Evolutionary conservation across 73 alveolate genomes (phyloP).

Genomic region (Paramecium biaurelia): DNA sequence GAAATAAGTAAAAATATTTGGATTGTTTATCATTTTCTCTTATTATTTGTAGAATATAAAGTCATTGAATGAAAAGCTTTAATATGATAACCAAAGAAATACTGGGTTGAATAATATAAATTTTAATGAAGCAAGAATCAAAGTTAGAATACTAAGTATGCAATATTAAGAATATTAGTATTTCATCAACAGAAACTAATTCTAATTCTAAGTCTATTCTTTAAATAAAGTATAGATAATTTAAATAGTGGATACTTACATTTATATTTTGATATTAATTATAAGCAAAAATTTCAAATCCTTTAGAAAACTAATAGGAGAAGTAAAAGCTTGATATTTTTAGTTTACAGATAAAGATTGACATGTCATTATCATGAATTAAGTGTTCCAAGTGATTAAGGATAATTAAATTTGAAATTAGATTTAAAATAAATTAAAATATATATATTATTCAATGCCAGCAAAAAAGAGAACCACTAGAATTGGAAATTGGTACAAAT

Average conservation of each 20-base stretch:
- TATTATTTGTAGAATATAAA: background rate
- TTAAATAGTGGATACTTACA: background rate
- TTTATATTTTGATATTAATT: background rate
- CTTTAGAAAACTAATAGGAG: background rate
- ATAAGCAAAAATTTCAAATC: background rate
- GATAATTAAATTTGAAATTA: background rate
- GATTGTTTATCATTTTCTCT: background rate
- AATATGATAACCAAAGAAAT: background rate
- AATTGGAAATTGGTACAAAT: constrained; percentile 64
- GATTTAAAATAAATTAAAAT: background rate
- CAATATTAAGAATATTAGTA: background rate
- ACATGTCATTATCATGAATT: background rate
- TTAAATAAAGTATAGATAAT: too few species aligned
- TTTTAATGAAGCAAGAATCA: background rate
- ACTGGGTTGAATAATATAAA: background rate
- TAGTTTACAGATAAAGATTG: background rate
- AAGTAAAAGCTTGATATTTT: background rate
- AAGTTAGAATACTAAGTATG: background rate
- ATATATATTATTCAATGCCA: background rate
- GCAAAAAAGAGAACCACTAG: constrained; percentile 51
- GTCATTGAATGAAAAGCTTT: background rate
- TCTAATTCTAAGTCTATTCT: background rate
- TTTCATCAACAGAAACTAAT: background rate
- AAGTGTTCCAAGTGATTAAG: background rate
- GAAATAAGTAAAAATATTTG: background rate